phyloP scores from a whole-genome alignment of 345 rosid species.

The Brassica carinata region DNA sequence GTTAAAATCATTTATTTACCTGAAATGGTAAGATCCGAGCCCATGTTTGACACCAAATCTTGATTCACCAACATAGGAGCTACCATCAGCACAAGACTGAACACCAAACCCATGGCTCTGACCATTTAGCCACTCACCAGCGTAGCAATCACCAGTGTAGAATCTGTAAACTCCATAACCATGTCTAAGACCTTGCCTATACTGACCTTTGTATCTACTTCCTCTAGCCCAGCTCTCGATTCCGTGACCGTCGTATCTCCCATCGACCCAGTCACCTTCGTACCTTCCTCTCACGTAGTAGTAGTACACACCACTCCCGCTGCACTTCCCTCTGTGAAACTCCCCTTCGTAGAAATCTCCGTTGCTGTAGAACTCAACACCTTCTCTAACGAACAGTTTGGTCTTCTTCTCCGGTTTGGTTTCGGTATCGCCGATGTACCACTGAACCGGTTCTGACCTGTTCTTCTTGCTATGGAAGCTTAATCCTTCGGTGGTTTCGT shows the following conservation, averaged over 20 bases:
- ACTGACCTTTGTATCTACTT: constrained; percentile 88
- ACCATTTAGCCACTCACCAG: constrained; percentile 93
- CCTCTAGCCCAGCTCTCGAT: constrained; percentile 99
- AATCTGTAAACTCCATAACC: constrained; percentile 83
- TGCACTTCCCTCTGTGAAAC: constrained; percentile 77
- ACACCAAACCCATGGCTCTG: constrained; percentile 94
- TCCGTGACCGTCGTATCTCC: constrained; percentile 86
- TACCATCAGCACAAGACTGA: constrained; percentile 88
- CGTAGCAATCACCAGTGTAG: constrained; percentile 86
- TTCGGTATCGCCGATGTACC: constrained; percentile 72
- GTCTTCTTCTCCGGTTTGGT: constrained; percentile 26
- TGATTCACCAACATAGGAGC: constrained; percentile 83
- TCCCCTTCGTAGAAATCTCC: constrained; percentile 97
- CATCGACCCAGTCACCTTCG: constrained; percentile 95
- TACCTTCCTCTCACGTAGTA: constrained; percentile 79
- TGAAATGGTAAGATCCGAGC: constrained; percentile 88
- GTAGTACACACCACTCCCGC: constrained; percentile 88
- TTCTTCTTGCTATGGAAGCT: constrained; percentile 38
- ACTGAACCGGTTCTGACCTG: constrained; percentile 59
- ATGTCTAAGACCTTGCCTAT: constrained; percentile 81
- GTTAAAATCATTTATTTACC: constrained; percentile 44
- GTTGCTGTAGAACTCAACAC: constrained; percentile 85
- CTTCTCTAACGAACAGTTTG: constrained; percentile 53
- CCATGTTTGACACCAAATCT: constrained; percentile 92
- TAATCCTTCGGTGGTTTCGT: constrained; percentile 21